Base-by-base conservation (phyloP, 2,329 filamentous ascomycete species). In the Trichoderma simmonsii region DNA sequence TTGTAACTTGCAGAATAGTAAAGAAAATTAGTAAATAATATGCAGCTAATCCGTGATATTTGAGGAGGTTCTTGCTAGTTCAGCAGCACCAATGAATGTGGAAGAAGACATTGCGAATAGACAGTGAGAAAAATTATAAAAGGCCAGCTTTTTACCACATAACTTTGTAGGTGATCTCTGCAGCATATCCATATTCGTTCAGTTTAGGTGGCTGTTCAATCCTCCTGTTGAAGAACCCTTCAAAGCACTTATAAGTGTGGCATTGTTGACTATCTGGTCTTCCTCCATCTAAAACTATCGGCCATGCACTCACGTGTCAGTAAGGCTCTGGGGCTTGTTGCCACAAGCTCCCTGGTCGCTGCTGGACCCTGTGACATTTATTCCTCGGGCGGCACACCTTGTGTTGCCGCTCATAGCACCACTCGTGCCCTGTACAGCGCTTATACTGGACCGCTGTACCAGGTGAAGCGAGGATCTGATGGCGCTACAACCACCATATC, bases 291-390 rank as follows among this genome's bases (percentile, higher is more conserved):
- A 18, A 28, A 18, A 57, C 14, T 18, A 57, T 14, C 48, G 3
- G 48, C 24, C 32, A 68, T 68, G 65, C 26, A 59, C 14, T 28
- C 54, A 30, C 54, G 12, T 54, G 34, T 43, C n/a, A 4, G 54
- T n/a, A 36, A 39, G 4, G 18, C 54, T 14, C 6, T 60, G 2
- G 54, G 64, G 1, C 34, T 43, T 32, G 32, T 30, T 68, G 54
- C 51, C 12, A 28, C 32, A 6, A 26, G 15, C 1, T 59, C 65
- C n/a, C 48, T 66, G 9, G 65, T 32, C 21, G 12, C 65, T 30
- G 65, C 54, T 1, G 65, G 54, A 12, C 65, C 65, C 6, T 68
- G 65, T 32, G 65, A 68, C n/a, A 59, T 68, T 12, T 68, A 68
- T 26, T 57, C 65, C 7, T 21, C 54, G 6, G 65, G 65, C 18